Evolutionary conservation across 148 eudicot species (phyloP).

Genomic region (Vaccinium macrocarpon): DNA sequence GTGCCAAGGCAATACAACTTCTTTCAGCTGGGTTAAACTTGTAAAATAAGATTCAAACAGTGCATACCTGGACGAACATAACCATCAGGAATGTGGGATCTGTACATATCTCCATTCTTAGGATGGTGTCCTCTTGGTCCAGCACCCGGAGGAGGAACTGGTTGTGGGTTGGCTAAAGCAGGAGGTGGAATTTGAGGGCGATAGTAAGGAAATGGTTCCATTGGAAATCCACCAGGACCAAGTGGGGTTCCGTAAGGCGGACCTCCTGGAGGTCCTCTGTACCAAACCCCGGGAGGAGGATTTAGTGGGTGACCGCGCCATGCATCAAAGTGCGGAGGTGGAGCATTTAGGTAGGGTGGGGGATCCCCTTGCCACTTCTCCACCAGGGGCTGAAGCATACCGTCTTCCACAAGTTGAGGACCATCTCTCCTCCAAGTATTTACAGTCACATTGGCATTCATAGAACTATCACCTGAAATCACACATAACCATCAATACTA

Average conservation of each 20-base stretch:
- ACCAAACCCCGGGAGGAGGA: slow-evolving; percentile 72
- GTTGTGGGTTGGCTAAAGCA: slow-evolving; percentile 58
- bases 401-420: slow-evolving; percentile 48
- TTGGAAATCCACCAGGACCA: slow-evolving; percentile 71
- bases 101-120: slow-evolving; percentile 61
- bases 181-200: slow-evolving; percentile 67
- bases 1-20: not conserved
- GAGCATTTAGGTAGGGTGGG: slow-evolving; percentile 53
- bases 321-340: slow-evolving; percentile 70
- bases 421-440: slow-evolving; percentile 59
- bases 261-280: slow-evolving; percentile 76
- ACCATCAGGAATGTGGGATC: slow-evolving; percentile 70
- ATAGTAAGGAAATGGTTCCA: slow-evolving; percentile 86
- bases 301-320: slow-evolving; percentile 89
- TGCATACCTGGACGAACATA: slow-evolving; percentile 71
- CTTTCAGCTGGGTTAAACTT: not conserved
- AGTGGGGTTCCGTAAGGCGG: slow-evolving; percentile 70
- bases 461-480: slow-evolving; percentile 35
- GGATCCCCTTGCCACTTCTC: slow-evolving; percentile 85
- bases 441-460: slow-evolving; percentile 30
- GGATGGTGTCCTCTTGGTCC: slow-evolving; percentile 78
- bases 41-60: not conserved
- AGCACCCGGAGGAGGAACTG: slow-evolving; percentile 52
- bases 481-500: slow-evolving; percentile 12
- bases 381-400: slow-evolving; percentile 41